Percentiles rank a stretch among this genome's conserved stretches.
Conservation (phyloP, 345 rosid genomes). For the Garcia nutans region DNA sequence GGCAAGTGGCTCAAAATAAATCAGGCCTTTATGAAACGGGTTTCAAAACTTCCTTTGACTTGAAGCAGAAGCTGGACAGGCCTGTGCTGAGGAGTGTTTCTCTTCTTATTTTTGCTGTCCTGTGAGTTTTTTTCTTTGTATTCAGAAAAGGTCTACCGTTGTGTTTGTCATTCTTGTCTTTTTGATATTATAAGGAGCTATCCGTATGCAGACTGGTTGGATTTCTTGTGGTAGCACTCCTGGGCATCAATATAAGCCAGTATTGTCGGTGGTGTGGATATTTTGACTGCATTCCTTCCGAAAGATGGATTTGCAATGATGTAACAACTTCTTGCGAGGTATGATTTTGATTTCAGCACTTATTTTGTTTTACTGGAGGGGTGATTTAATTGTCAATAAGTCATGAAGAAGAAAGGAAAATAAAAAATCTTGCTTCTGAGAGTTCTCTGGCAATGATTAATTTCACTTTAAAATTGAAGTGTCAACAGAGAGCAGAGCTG, state of each 20-base stretch:
- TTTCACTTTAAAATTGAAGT: background rate
- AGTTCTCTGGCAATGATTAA: background rate
- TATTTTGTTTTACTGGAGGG: background rate
- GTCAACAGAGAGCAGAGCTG: background rate
- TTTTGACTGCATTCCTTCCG: constrained; percentile 62
- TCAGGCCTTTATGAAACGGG: constrained; percentile 46
- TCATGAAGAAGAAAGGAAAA: background rate
- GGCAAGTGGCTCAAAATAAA: constrained; percentile 45
- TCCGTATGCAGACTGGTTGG: constrained; percentile 46
- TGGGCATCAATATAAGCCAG: constrained; percentile 55
- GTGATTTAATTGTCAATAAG: background rate
- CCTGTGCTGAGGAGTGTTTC: constrained; percentile 60
- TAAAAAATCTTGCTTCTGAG: background rate
- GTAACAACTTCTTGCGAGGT: constrained; percentile 68
- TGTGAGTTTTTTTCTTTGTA: constrained; percentile 48
- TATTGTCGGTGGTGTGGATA: constrained; percentile 71
- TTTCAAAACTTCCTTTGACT: constrained; percentile 41
- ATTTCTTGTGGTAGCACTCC: constrained; percentile 42
- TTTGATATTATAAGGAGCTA: constrained; percentile 2
- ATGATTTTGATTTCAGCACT: constrained; percentile 16
- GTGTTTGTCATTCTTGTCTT: background rate
- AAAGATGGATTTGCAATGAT: constrained; percentile 75
- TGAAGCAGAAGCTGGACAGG: constrained; percentile 64
- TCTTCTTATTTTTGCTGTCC: constrained; percentile 46
- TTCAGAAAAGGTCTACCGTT: background rate